Percentiles rank a stretch among this genome's conserved stretches.
Evolutionary conservation across 2,329 filamentous ascomycete genomes (phyloP).

Genomic region (Aspergillus neoniger): DNA sequence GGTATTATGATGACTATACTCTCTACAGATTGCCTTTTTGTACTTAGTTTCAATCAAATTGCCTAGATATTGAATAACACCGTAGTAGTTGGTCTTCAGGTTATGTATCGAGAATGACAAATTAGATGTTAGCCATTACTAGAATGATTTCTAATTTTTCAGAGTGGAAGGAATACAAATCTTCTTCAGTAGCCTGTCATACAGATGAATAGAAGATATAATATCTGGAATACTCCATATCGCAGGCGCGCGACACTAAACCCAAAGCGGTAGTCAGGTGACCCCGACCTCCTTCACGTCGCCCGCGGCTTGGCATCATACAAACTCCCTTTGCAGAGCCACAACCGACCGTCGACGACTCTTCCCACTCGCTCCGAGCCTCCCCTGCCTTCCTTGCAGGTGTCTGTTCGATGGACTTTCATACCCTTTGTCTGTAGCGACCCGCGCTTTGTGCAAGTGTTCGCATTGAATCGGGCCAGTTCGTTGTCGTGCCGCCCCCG

Average conservation of each 20-base stretch:
- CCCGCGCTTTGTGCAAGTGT: slow-evolving; percentile 23
- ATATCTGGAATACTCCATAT: too few species aligned
- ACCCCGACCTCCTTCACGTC: slow-evolving; percentile 27
- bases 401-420: slow-evolving; percentile 29
- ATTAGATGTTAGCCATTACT: too few species aligned
- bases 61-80: too few species aligned
- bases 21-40: too few species aligned
- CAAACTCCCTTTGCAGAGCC: slow-evolving; percentile 36
- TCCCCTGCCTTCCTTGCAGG: slow-evolving; percentile 25
- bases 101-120: too few species aligned
- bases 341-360: slow-evolving; percentile 22
- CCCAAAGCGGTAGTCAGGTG: slow-evolving; percentile 31
- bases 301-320: slow-evolving; percentile 43
- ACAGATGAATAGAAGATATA: too few species aligned
- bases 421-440: slow-evolving; percentile 24
- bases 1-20: too few species aligned
- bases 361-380: slow-evolving; percentile 18
- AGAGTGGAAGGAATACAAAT: too few species aligned
- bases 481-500: slow-evolving; percentile 32
- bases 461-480: slow-evolving; percentile 28
- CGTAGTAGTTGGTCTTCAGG: too few species aligned
- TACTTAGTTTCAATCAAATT: too few species aligned
- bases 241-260: slow-evolving; percentile 8
- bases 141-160: too few species aligned
- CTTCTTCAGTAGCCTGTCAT: too few species aligned